A percentile compares a stretch with the other conserved stretches of the same genome.
Evolutionary conservation across 106 monocot species (phyloP).

Genomic region (Narthecium ossifragum): DNA sequence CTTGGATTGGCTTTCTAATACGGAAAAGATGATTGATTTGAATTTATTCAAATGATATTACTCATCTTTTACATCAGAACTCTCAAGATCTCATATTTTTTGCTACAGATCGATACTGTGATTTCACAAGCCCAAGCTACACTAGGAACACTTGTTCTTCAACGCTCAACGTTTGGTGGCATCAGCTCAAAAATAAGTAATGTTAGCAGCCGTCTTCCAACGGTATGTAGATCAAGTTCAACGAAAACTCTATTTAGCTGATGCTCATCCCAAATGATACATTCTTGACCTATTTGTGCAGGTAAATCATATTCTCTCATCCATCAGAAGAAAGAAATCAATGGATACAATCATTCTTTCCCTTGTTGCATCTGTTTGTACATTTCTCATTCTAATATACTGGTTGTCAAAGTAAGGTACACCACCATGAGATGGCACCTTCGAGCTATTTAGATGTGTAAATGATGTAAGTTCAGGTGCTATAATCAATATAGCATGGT

Average conservation of each 20-base stretch:
- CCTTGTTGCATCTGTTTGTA: constrained; percentile 79
- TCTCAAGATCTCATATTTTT: too few species aligned
- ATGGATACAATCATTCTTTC: constrained; percentile 96
- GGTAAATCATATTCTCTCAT: constrained; percentile 78
- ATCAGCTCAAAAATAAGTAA: constrained; percentile 75
- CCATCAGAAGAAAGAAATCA: constrained; percentile 84
- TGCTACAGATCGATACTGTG: constrained; percentile 70
- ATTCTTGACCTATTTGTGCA: constrained; percentile 19
- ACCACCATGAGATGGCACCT: neutral
- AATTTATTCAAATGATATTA: too few species aligned
- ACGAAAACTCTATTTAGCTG: too few species aligned
- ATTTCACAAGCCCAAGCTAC: constrained; percentile 96
- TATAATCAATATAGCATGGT: neutral
- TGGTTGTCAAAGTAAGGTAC: constrained; percentile 72
- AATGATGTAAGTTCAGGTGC: neutral
- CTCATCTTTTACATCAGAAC: too few species aligned
- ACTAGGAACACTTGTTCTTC: constrained; percentile 64
- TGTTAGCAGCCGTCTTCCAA: constrained; percentile 84
- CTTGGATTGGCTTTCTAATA: too few species aligned
- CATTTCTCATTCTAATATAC: constrained; percentile 87
- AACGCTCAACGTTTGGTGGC: constrained; percentile 81
- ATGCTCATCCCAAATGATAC: too few species aligned
- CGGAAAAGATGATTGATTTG: too few species aligned
- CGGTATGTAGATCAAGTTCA: constrained; percentile 35
- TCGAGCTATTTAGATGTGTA: neutral